Evolutionary conservation across 805 yeast genomes (phyloP).

Genomic region (Saccharomyces jurei): DNA sequence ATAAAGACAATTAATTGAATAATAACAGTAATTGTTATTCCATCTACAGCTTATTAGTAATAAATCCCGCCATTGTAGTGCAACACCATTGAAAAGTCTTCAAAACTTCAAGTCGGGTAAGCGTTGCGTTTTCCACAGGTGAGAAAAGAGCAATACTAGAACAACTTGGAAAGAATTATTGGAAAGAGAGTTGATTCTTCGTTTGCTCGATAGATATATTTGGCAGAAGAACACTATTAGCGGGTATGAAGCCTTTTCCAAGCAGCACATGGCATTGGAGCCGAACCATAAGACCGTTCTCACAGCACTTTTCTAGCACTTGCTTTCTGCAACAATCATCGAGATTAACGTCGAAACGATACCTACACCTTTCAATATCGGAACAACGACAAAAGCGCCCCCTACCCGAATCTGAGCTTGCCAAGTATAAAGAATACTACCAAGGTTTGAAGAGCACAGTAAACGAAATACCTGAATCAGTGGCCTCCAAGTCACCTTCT

Average conservation of each 20-base stretch:
- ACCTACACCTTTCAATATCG: not conserved
- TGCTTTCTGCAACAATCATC: not conserved
- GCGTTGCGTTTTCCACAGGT: not conserved
- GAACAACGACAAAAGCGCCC: not conserved
- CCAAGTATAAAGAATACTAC: constrained; percentile 21
- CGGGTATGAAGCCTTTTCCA: not conserved
- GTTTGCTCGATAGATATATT: not conserved
- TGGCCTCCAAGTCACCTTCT: constrained; percentile 57
- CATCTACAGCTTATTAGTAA: not conserved
- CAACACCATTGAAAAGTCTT: not conserved
- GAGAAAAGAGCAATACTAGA: not conserved
- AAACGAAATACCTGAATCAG: constrained; percentile 35
- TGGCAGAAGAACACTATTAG: not conserved
- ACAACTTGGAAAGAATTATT: not conserved
- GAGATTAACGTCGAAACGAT: not conserved
- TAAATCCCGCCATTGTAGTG: not conserved
- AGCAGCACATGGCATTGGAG: not conserved
- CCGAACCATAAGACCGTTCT: not conserved
- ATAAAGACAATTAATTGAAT: not conserved
- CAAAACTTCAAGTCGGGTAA: not conserved
- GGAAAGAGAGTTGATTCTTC: not conserved
- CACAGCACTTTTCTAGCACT: not conserved
- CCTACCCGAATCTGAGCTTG: constrained; percentile 10
- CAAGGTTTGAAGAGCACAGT: constrained; percentile 13
- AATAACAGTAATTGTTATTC: not conserved